Conservation (phyloP, 2,329 filamentous ascomycete genomes). For the Pleomassaria siparia region DNA sequence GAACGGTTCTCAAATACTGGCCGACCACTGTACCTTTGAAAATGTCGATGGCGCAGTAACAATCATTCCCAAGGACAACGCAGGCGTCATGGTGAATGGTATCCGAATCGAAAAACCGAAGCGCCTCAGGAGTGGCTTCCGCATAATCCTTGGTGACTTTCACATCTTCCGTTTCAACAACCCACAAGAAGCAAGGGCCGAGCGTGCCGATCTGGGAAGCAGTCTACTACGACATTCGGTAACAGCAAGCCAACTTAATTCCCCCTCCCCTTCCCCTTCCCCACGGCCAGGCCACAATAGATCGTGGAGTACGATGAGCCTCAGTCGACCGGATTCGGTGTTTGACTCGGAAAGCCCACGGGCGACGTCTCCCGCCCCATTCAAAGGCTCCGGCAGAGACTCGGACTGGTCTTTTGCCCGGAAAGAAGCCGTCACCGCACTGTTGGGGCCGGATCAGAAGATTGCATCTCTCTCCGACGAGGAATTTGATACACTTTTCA, state of each 20-base stretch:
- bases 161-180: conserved; percentile 99
- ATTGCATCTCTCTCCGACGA: conserved; percentile 89
- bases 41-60: conserved; percentile 94
- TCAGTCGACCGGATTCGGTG: conserved; percentile 79
- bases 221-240: conserved; percentile 84
- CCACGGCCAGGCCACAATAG: conserved; percentile 71
- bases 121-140: conserved; percentile 85
- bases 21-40: conserved; percentile 92
- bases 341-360: conserved; percentile 70
- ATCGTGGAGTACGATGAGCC: conserved; percentile 49
- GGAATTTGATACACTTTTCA: conserved; percentile 88
- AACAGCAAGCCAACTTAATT: conserved; percentile 63
- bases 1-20: conserved; percentile 89
- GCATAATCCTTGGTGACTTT: conserved; percentile 95
- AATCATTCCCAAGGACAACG: conserved; percentile 83
- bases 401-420: conserved; percentile 94
- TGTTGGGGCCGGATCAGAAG: conserved; percentile 88
- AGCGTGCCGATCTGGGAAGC: conserved; percentile 73
- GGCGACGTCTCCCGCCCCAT: conserved; percentile 76
- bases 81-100: conserved; percentile 97
- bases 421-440: conserved; percentile 87
- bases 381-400: conserved; percentile 67
- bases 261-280: conserved; percentile 63
- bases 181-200: conserved; percentile 90
- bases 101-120: conserved; percentile 83